A percentile compares a stretch with the other conserved stretches of the same genome.
These are phyloP conservation scores for Botrytis galanthina DNA, from an alignment of 2,329 filamentous ascomycete genomes.

Conservation along the genomic window DNA sequence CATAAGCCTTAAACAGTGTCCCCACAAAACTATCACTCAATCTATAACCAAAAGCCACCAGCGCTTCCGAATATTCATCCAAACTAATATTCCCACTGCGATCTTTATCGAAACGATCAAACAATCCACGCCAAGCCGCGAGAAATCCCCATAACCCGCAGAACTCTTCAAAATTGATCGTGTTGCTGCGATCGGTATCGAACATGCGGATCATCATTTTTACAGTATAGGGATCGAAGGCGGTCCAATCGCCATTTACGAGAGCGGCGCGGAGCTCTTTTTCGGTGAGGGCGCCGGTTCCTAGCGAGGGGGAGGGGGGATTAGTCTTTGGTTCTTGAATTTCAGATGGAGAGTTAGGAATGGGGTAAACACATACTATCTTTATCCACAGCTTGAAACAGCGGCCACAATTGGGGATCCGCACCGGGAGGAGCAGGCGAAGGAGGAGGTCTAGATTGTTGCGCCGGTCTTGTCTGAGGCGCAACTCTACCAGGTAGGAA, in stretches of 20 bases:
- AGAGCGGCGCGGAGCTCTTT: constrained; percentile 83
- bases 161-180: constrained; percentile 94
- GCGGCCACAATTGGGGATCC: constrained; percentile 73
- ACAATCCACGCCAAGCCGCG: constrained; percentile 88
- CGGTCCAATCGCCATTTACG: constrained; percentile 93
- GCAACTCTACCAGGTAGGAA: constrained; percentile 41
- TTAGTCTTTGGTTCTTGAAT: constrained; percentile 16
- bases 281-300: constrained; percentile 80
- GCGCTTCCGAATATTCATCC: constrained; percentile 82
- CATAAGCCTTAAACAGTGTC: constrained; percentile 84
- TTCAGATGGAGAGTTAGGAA: not conserved
- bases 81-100: constrained; percentile 82
- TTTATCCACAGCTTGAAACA: constrained; percentile 91
- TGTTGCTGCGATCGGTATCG: constrained; percentile 83
- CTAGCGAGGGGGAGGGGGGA: constrained; percentile 39
- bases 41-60: constrained; percentile 91
- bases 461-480: constrained; percentile 42
- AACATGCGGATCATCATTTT: constrained; percentile 99
- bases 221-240: constrained; percentile 91
- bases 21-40: constrained; percentile 80
- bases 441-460: constrained; percentile 64
- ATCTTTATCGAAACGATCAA: constrained; percentile 92
- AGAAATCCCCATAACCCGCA: constrained; percentile 96
- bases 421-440: constrained; percentile 58
- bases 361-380: constrained; percentile 53